Percentiles rank a stretch among this genome's conserved stretches.
Evolutionary conservation across 257 asterid genomes (phyloP).

Genomic region (Ilex asprella): DNA sequence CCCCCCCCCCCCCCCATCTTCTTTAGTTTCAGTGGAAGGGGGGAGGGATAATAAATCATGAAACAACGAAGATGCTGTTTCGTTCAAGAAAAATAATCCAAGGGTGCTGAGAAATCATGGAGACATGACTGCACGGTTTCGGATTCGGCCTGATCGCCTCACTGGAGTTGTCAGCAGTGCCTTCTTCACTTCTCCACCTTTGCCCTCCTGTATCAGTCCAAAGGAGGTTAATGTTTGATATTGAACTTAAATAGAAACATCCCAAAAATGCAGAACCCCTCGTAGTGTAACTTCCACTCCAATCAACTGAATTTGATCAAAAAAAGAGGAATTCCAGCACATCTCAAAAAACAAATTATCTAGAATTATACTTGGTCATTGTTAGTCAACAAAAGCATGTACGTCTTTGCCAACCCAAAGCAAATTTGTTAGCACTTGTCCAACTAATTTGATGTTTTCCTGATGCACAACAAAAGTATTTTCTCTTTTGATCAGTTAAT

Average conservation of each 20-base stretch:
- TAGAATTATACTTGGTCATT: too few relatives aligned
- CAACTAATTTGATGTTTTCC: too few relatives aligned
- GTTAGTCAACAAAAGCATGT: too few relatives aligned
- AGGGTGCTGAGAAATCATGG: slow-evolving; percentile 26
- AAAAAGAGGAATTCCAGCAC: not conserved
- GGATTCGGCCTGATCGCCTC: slow-evolving; percentile 67
- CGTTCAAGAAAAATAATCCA: not conserved
- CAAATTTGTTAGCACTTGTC: too few relatives aligned
- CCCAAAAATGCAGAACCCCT: too few relatives aligned
- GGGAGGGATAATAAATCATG: not conserved
- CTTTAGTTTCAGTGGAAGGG: not conserved
- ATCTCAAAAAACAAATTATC: not conserved
- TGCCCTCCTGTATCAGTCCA: slow-evolving; percentile 37
- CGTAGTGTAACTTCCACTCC: too few relatives aligned
- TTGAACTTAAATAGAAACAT: not conserved
- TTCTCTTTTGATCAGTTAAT: too few relatives aligned
- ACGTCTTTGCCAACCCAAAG: too few relatives aligned
- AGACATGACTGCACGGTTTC: slow-evolving; percentile 37
- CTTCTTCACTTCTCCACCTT: slow-evolving; percentile 28
- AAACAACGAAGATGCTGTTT: slow-evolving; percentile 14
- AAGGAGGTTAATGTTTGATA: not conserved
- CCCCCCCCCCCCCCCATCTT: too few relatives aligned
- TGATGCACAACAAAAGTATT: too few relatives aligned
- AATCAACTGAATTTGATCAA: too few relatives aligned
- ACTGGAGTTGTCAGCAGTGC: slow-evolving; percentile 38